Evolutionary conservation across 192 early-diverging fungal species (phyloP).

Genomic region (Rhizophagus sp.): DNA sequence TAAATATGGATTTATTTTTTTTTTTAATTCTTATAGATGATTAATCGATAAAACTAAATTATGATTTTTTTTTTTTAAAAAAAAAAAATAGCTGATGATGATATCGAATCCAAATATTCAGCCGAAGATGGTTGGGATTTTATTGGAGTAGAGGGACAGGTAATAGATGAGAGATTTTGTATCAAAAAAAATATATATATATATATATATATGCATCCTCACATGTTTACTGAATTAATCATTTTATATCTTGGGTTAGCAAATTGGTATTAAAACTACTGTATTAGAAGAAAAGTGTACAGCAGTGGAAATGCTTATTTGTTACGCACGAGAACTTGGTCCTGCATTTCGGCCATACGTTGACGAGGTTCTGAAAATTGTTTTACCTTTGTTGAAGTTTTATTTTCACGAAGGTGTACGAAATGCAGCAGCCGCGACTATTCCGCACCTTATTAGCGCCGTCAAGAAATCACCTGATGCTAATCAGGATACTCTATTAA

Average conservation of each 20-base stretch:
- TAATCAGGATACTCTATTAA: constrained; percentile 52
- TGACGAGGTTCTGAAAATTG: constrained; percentile 78
- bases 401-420: constrained; percentile 98
- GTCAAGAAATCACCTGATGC: constrained; percentile 53
- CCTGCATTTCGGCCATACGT: constrained; percentile 87
- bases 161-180: not conserved
- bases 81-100: constrained; percentile 57
- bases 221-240: not conserved
- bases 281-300: constrained; percentile 97
- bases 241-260: constrained; percentile 34
- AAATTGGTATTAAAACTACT: constrained; percentile 94
- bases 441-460: constrained; percentile 77
- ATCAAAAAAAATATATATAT: too few relatives aligned
- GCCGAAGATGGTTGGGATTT: constrained; percentile 99
- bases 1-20: constrained; percentile 38
- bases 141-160: constrained; percentile 83
- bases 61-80: too few relatives aligned
- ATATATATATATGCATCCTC: too few relatives aligned
- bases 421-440: constrained; percentile 77
- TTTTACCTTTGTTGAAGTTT: constrained; percentile 90
- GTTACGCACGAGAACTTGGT: constrained; percentile 91
- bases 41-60: not conserved
- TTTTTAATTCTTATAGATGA: not conserved
- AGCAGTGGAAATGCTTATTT: constrained; percentile 96
- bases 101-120: constrained; percentile 81